Evolutionary conservation across 345 rosid genomes (phyloP).

Genomic region (Noccaea bulbosa): DNA sequence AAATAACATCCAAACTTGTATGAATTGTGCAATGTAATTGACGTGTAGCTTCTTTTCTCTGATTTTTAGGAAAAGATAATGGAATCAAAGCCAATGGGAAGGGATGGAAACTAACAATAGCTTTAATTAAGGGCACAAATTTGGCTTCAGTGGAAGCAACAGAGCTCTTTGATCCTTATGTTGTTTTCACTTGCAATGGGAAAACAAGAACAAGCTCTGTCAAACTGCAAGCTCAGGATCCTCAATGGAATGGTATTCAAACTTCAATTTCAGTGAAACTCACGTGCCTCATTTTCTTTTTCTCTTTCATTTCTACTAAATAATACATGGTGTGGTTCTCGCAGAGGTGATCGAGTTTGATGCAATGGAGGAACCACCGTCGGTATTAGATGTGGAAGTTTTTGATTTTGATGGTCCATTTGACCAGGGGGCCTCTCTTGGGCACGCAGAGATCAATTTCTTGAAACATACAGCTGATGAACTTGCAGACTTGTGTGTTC

Average conservation of each 20-base stretch:
- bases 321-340: slow-evolving; percentile 33
- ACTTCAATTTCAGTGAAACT: slow-evolving; percentile 9
- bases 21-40: neutral
- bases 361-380: slow-evolving; percentile 95
- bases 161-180: slow-evolving; percentile 73
- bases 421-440: slow-evolving; percentile 84
- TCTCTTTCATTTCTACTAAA: neutral
- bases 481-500: slow-evolving; percentile 77
- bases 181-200: slow-evolving; percentile 83
- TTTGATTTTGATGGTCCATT: slow-evolving; percentile 95
- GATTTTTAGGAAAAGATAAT: slow-evolving; percentile 62
- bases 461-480: slow-evolving; percentile 74
- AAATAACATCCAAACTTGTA: neutral
- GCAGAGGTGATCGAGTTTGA: slow-evolving; percentile 92
- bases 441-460: slow-evolving; percentile 85
- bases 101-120: slow-evolving; percentile 93
- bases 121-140: slow-evolving; percentile 73
- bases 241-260: slow-evolving; percentile 84
- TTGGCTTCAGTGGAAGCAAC: slow-evolving; percentile 64
- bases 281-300: neutral
- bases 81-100: slow-evolving; percentile 72
- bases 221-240: slow-evolving; percentile 74
- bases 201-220: slow-evolving; percentile 85
- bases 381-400: slow-evolving; percentile 83
- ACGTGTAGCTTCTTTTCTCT: neutral